A percentile compares a stretch with the other conserved stretches of the same genome.
Evolutionary conservation across 805 yeast genomes (phyloP).

Genomic region (Blastobotrys chiropterorum): DNA sequence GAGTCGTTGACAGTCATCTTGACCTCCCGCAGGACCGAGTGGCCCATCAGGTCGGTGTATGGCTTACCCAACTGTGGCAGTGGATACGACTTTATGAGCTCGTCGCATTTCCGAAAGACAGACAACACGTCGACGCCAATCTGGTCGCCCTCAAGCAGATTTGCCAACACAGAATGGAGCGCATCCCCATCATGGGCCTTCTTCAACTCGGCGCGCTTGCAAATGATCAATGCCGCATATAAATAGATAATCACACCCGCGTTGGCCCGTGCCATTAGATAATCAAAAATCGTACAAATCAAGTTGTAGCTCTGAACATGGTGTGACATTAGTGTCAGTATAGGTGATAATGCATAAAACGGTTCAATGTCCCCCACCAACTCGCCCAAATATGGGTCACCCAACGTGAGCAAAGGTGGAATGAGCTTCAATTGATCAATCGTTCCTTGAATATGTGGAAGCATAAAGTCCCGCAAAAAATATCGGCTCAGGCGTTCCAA

Average conservation of each 20-base stretch:
- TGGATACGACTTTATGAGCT: not conserved
- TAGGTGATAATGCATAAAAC: constrained; percentile 65
- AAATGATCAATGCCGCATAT: constrained; percentile 47
- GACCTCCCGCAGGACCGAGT: not conserved
- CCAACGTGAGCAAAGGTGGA: constrained; percentile 48
- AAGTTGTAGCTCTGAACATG: constrained; percentile 46
- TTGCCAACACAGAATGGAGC: constrained; percentile 36
- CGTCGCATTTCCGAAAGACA: not conserved
- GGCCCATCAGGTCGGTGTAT: not conserved
- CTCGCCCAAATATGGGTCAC: constrained; percentile 42
- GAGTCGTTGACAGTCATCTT: not conserved
- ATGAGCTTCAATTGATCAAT: constrained; percentile 59
- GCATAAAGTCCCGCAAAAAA: constrained; percentile 81
- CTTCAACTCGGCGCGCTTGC: constrained; percentile 40
- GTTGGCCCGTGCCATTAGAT: constrained; percentile 50
- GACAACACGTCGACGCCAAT: not conserved
- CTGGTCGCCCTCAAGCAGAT: constrained; percentile 19
- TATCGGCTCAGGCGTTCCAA: constrained; percentile 52
- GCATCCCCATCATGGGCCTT: constrained; percentile 35
- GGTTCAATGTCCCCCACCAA: constrained; percentile 42
- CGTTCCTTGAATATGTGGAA: constrained; percentile 59
- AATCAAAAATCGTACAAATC: constrained; percentile 62
- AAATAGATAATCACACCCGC: constrained; percentile 51
- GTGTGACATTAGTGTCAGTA: constrained; percentile 75
- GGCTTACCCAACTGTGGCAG: not conserved